Evolutionary conservation across 2,329 filamentous ascomycete species (phyloP), one percentile per base, ranked within the genome.

Genomic region (Aspergillus uvarum): DNA sequence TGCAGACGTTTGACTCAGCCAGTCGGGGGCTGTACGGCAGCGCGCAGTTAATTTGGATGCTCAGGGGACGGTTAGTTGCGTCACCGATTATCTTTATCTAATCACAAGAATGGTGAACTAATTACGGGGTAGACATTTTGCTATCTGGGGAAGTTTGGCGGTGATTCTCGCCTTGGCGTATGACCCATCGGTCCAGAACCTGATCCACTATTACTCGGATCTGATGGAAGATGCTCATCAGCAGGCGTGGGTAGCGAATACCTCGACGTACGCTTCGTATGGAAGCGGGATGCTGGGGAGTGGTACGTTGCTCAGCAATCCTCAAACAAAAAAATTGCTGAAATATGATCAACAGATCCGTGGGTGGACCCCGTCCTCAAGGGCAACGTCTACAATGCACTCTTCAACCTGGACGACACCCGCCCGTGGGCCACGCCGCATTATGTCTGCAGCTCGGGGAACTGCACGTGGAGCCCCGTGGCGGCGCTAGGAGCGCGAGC

Each of bases 121-220:
- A 22, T 11, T 19, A 7, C n/a, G 16, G 14, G 2, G 4, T 42
- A 66, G 64, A 31, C 61, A 63, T 38, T 66, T 65, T 47, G 63
- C 63, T 4, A 54, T 47, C 21, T 49, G 55, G 5, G 54, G 61
- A 14, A 56, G 59, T 22, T 51, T 59, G 26, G 24, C 35, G 26
- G 54, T 59, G 29, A 2, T 49, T 6, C 47, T 14, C 21, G 42
- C 29, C 87, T 58, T 63, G 47, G 59, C 50, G 21, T 29, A 35
- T 14, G 8, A 24, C 26, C n/a, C 31, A 32, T 44, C 31, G 53
- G 6, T n/a, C 44, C 44, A 54, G 54, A 11, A 29, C 22, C 48
- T 50, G 11, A n/a, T 50, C 6, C 48, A 50, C 31, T 29, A 26
- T 3, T 50, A 50, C 14, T 12, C 22, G 3, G n/a, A 16, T 3